Conservation (phyloP, 2,329 filamentous ascomycete genomes). For the Talaromyces islandicus region DNA sequence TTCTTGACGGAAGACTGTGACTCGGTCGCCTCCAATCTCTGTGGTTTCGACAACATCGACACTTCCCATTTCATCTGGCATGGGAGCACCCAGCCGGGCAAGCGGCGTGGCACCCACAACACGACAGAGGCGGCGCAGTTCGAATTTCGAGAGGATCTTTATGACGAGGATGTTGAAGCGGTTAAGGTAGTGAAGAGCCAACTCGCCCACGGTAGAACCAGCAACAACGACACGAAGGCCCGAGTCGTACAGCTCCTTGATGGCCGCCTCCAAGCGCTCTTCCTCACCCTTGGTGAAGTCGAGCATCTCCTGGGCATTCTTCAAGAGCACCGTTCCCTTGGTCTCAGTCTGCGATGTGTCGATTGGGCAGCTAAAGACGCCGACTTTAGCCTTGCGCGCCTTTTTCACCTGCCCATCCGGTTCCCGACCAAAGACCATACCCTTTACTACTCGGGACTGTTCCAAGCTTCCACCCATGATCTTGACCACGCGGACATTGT, state of each 20-base stretch:
- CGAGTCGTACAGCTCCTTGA: slow-evolving; percentile 95
- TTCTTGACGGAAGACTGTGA: slow-evolving; percentile 97
- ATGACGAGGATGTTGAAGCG: slow-evolving; percentile 93
- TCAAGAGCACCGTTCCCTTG: slow-evolving; percentile 92
- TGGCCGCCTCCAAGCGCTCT: slow-evolving; percentile 75
- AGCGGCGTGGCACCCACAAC: slow-evolving; percentile 96
- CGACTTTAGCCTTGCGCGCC: slow-evolving; percentile 87
- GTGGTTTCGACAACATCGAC: slow-evolving; percentile 94
- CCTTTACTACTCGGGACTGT: slow-evolving; percentile 90
- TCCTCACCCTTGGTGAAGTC: slow-evolving; percentile 98
- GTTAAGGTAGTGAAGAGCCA: slow-evolving; percentile 97
- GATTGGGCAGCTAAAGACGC: slow-evolving; percentile 92
- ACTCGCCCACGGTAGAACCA: slow-evolving; percentile 87
- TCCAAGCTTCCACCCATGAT: slow-evolving; percentile 97
- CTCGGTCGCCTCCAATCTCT: slow-evolving; percentile 95
- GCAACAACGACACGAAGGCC: slow-evolving; percentile 88
- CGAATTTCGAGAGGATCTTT: slow-evolving; percentile 97
- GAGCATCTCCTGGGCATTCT: slow-evolving; percentile 98
- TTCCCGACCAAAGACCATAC: slow-evolving; percentile 96
- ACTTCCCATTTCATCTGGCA: slow-evolving; percentile 99
- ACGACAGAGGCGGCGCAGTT: slow-evolving; percentile 87
- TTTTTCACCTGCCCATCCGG: slow-evolving; percentile 92
- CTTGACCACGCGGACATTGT: slow-evolving; percentile 98
- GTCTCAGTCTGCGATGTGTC: slow-evolving; percentile 96
- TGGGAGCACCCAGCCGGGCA: slow-evolving; percentile 88